Conservation (phyloP, 257 asterid genomes). For the Rehmannia glutinosa region DNA sequence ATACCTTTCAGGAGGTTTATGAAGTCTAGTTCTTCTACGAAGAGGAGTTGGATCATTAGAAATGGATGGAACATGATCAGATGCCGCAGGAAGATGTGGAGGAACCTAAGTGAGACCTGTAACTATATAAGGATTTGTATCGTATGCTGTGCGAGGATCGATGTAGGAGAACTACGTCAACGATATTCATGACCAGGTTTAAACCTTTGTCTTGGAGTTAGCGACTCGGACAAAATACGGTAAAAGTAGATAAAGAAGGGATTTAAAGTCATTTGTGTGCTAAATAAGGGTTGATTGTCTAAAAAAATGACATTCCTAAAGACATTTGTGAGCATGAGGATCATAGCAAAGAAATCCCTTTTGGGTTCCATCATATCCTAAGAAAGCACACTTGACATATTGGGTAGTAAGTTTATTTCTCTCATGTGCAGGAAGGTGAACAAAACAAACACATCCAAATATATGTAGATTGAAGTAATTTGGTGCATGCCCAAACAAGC, state of each 20-base stretch:
- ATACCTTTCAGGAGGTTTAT: no score
- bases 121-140: no score
- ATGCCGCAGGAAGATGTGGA: no score
- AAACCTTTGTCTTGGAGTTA: no score
- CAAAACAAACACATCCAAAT: constrained; percentile 9
- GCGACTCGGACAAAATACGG: neutral
- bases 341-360: neutral
- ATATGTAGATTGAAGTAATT: neutral
- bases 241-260: neutral
- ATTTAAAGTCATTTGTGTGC: neutral
- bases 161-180: no score
- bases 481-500: neutral
- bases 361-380: neutral
- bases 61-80: no score
- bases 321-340: neutral
- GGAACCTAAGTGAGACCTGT: no score
- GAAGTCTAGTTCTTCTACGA: no score
- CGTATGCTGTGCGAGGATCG: no score
- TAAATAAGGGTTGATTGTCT: neutral
- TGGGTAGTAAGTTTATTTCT: neutral
- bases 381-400: neutral
- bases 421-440: neutral
- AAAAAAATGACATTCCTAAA: constrained; percentile 4
- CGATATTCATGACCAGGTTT: no score
- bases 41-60: no score